These are phyloP conservation scores for Penicillium verhagenii DNA, from an alignment of 495 filamentous ascomycete species.

Conservation along the genomic window DNA sequence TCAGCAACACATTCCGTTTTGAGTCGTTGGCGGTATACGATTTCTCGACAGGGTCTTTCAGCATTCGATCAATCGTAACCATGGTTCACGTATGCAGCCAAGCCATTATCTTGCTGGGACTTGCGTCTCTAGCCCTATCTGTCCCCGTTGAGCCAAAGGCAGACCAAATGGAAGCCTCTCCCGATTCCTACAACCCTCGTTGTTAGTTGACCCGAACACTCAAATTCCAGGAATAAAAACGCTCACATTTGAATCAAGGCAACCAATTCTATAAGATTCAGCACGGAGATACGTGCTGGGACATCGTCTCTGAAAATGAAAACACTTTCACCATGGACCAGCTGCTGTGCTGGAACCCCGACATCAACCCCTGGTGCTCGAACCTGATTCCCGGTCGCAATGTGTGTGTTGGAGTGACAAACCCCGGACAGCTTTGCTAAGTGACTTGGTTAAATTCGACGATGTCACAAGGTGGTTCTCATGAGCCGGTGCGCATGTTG, in stretches of 20 bases:
- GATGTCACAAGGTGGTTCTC: not conserved
- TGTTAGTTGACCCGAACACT: constrained; percentile 12
- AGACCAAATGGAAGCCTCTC: not conserved
- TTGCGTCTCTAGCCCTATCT: constrained; percentile 13
- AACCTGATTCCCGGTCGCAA: constrained; percentile 27
- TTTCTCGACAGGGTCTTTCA: not conserved
- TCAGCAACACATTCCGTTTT: too few relatives aligned
- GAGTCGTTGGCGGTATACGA: too few relatives aligned
- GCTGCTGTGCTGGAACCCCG: constrained; percentile 28
- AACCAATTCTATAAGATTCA: constrained; percentile 16
- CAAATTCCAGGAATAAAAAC: not conserved
- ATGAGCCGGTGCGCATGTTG: not conserved
- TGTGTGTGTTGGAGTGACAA: constrained; percentile 19
- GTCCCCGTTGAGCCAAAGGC: constrained; percentile 4
- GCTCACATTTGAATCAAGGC: constrained; percentile 12
- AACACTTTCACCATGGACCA: constrained; percentile 24
- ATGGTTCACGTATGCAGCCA: constrained; percentile 14
- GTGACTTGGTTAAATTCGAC: not conserved
- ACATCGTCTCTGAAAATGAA: constrained; percentile 16
- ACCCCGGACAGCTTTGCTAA: constrained; percentile 11
- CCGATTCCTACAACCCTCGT: not conserved
- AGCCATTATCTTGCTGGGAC: constrained; percentile 13
- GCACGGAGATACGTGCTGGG: constrained; percentile 29
- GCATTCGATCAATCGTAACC: not conserved
- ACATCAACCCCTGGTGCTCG: constrained; percentile 26